Evolutionary conservation across 1,284 basidiomycete genomes (phyloP), one percentile per base, ranked within the genome.

Genomic region (Microbotryomycetes sp.): DNA sequence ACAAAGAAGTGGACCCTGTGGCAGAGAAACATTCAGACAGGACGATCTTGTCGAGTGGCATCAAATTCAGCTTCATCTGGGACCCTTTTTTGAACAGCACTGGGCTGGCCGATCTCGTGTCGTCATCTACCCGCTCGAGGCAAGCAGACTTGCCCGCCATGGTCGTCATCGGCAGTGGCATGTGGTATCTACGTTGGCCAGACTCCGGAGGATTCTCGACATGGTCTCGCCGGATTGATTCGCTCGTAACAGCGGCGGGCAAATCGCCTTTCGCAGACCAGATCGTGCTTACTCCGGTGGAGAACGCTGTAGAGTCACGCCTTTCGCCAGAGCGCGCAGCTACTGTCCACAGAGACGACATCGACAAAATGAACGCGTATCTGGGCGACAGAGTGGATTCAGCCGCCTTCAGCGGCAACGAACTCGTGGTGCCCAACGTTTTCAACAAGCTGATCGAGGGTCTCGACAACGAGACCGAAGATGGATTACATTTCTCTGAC

Each of bases 171-270:
- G 90, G 90, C 22, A 85, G 87, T 14, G 90, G 91, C 0, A 78
- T 93, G 42, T 92, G 90, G 90, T 90, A 88, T 73, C 81, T 93
- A 46, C 84, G 87, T 31, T 85, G 90, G 31, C 74, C 79, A 83
- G 1, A 78, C 19, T 86, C 87, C 1, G 88, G 87, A 22, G 89
- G 88, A 2, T 78, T 90, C 28, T 77, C 84, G 29, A 80, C 84
- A 2, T 93, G 88, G 88, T 87, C 86, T 69, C 80, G 79, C 22
- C 85, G 82, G 68, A 84, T 88, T 65, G 85, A 88, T 71, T 71
- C 76, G 22, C 80, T 84, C 14, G 81, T 92, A 46, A 76, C 79
- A 53, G 85, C 89, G 19, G 36, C 36, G 12, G 19, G 36, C 19
- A 12, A 9, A 19, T 9, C 36, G 36, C 12, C 36, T 9, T 9